Evolutionary conservation across 768 basidiomycete species (phyloP), one percentile per base, ranked within the genome.

Genomic region (Trametes gibbosa): DNA sequence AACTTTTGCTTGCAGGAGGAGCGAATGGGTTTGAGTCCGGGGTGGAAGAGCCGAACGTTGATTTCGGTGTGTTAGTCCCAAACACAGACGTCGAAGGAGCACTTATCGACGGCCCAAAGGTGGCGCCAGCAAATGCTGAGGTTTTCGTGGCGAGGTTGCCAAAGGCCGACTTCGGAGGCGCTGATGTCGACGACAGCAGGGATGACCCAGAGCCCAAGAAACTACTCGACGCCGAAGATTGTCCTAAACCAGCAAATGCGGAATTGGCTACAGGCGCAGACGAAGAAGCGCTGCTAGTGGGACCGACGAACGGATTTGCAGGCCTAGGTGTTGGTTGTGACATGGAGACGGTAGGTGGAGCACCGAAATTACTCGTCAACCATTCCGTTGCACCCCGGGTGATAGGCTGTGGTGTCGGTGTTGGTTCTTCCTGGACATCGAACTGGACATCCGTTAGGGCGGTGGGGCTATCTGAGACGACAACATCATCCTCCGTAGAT

Each of bases 331-430:
- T 45, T 50, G 50, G 17, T 32, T 32, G 4, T 32, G 29, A 32
- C 29, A 32, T 32, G 12, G 25, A 57, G 14, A 63, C 59, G 4
- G 71, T 61, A 24, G 74, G 72, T 43, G 61, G 61, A 4, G 64
- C 48, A 21, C 71, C 71, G 59, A 74, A 73, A 35, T 67, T 69
- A 48, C 63, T 75, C 60, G 63, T 72, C 50, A 63, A 64, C 73
- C 69, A 74, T 61, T 66, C 74, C 52, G 68, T 70, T 48, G 66
- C 69, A 60, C 64, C 67, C n/a, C 41, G 21, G 1, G 42, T n/a
- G 3, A 62, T 14, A 17, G 66, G 51, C 9, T 65, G 61, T n/a
- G 52, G 32, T 9, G 53, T 59, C 5, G 54, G 16, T 19, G 58
- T 47, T 2, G 42, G n/a, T 27, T 65, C 61, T 17, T 61, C 66